These are phyloP conservation scores for Globisporangium recalcitrans DNA, from an alignment of 352 stramenopile genomes.

Conservation along the genomic window DNA sequence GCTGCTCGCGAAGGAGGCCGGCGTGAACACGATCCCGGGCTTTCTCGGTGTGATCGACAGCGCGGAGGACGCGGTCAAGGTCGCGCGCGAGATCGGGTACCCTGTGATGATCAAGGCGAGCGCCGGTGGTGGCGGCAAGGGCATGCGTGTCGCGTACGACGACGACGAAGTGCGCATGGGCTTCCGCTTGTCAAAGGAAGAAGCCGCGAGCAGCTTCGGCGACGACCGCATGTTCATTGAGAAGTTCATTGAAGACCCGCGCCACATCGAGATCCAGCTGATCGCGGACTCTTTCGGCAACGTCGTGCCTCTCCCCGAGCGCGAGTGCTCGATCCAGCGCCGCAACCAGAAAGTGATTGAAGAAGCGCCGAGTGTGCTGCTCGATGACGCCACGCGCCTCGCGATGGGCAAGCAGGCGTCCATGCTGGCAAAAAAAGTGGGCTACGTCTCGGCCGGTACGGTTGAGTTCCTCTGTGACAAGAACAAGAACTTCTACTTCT, in stretches of 20 bases:
- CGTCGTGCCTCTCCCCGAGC: constrained; percentile 89
- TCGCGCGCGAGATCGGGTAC: constrained; percentile 93
- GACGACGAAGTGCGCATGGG: constrained; percentile 86
- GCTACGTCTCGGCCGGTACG: constrained; percentile 94
- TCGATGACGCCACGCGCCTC: constrained; percentile 85
- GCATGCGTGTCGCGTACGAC: constrained; percentile 94
- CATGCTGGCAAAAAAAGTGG: constrained; percentile 87
- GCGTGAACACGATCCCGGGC: constrained; percentile 92
- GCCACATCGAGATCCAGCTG: constrained; percentile 98
- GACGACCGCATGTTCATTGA: constrained; percentile 96
- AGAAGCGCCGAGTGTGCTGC: constrained; percentile 87
- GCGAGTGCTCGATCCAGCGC: constrained; percentile 96
- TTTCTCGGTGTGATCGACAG: constrained; percentile 86
- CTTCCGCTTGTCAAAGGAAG: constrained; percentile 80
- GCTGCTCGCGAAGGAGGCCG: constrained; percentile 89
- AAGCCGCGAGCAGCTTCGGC: constrained; percentile 89
- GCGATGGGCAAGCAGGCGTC: constrained; percentile 86
- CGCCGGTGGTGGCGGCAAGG: constrained; percentile 93
- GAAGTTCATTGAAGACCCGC: constrained; percentile 96
- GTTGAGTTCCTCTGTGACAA: constrained; percentile 96
- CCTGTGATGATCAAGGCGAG: constrained; percentile 98
- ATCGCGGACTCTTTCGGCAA: constrained; percentile 90
- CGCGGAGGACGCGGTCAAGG: constrained; percentile 74
- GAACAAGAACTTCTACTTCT: constrained; percentile 97
- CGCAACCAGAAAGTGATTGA: constrained; percentile 98